phyloP scores from a whole-genome alignment of 202 grass and related monocot species.

The Dendrocalamus latiflorus region DNA sequence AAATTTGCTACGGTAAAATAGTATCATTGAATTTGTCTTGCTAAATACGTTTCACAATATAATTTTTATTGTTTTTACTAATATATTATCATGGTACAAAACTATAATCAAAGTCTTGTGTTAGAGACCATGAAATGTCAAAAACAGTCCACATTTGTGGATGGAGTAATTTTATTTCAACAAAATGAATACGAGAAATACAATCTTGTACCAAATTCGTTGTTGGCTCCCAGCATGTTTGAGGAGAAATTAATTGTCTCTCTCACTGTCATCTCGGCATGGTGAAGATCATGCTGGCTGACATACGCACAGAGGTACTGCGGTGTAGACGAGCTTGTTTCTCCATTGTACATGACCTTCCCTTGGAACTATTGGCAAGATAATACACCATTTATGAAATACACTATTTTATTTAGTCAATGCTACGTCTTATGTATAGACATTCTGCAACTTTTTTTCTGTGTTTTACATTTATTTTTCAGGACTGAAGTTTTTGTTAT shows the following conservation, averaged over 20 bases:
- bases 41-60: too few species aligned
- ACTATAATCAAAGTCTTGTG: too few species aligned
- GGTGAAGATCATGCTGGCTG: conserved; percentile 79
- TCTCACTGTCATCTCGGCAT: conserved; percentile 84
- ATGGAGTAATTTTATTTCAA: too few species aligned
- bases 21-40: too few species aligned
- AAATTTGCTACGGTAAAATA: too few species aligned
- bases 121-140: too few species aligned
- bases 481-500: not conserved
- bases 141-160: too few species aligned
- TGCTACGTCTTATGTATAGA: not conserved
- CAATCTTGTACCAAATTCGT: conserved; percentile 51
- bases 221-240: too few species aligned
- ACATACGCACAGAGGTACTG: conserved; percentile 62
- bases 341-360: conserved; percentile 72
- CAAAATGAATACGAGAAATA: not conserved
- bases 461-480: not conserved
- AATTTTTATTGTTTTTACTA: too few species aligned
- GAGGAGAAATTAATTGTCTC: conserved; percentile 72
- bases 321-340: conserved; percentile 51
- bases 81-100: too few species aligned
- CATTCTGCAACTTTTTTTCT: not conserved
- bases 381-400: not conserved
- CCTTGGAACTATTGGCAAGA: conserved; percentile 48
- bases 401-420: not conserved